Conservation (phyloP, 495 filamentous ascomycete genomes). For the Usnea hakonensis region DNA sequence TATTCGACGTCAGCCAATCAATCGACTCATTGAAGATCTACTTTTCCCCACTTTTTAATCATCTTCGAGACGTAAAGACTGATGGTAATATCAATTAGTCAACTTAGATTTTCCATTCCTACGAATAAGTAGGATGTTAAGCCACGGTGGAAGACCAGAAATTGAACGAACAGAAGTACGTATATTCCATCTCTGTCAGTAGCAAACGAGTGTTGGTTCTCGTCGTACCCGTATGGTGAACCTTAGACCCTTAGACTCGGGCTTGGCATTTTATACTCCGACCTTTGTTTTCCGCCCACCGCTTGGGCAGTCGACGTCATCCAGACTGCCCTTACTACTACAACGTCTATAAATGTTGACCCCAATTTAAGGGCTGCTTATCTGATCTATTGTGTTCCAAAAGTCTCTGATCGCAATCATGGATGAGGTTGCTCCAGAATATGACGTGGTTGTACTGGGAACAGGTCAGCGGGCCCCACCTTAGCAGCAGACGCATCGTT, state of each 20-base stretch:
- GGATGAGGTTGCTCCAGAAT: conserved; percentile 95
- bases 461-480: conserved; percentile 61
- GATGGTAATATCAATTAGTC: too few species aligned
- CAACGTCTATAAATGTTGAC: not conserved
- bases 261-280: conserved; percentile 12
- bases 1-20: too few species aligned
- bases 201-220: too few species aligned
- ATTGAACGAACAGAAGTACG: too few species aligned
- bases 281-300: conserved; percentile 2
- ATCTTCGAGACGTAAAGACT: too few species aligned
- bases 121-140: too few species aligned
- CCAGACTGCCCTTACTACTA: not conserved
- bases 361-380: not conserved
- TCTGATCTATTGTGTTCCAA: not conserved
- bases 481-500: conserved; percentile 30
- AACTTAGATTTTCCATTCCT: too few species aligned
- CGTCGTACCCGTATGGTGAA: too few species aligned
- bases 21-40: too few species aligned
- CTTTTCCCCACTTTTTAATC: too few species aligned
- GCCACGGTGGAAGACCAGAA: too few species aligned
- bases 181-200: too few species aligned
- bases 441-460: conserved; percentile 97
- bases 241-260: not conserved
- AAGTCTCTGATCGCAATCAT: conserved; percentile 40
- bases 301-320: not conserved